These are phyloP conservation scores for Paramecium primaurelia DNA, from an alignment of 73 alveolate species.

Conservation along the genomic window DNA sequence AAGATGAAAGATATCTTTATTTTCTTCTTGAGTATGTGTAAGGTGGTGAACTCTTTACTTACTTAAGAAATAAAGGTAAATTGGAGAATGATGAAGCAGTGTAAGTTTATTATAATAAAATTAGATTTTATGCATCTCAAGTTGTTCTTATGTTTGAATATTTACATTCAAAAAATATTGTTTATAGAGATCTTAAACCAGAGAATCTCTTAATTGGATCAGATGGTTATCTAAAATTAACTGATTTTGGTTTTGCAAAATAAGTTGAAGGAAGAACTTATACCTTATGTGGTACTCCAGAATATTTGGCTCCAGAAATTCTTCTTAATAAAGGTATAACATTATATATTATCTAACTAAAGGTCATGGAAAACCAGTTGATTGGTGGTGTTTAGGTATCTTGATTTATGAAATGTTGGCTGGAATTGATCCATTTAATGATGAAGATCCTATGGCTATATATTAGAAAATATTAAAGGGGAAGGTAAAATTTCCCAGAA, in stretches of 20 bases:
- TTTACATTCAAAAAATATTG: conserved; percentile 91
- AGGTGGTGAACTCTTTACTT: conserved; percentile 97
- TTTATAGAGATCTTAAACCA: conserved; percentile 96
- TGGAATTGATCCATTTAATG: conserved; percentile 93
- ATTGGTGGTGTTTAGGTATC: conserved; percentile 98
- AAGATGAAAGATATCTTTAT: conserved; percentile 88
- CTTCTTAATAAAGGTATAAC: conserved; percentile 74
- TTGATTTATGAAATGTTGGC: conserved; percentile 95
- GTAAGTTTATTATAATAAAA: conserved; percentile 43
- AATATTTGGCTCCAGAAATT: conserved; percentile 98
- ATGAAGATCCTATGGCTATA: conserved; percentile 94
- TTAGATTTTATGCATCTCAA: conserved; percentile 63
- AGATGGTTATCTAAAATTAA: conserved; percentile 96
- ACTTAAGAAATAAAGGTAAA: conserved; percentile 83
- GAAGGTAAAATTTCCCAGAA: conserved; percentile 85
- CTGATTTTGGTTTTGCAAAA: conserved; percentile 99
- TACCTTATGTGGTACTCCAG: conserved; percentile 99
- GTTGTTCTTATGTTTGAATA: conserved; percentile 90
- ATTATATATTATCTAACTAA: neutral
- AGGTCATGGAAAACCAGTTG: conserved; percentile 99
- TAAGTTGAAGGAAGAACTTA: conserved; percentile 95
- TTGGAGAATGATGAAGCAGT: conserved; percentile 73
- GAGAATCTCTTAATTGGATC: conserved; percentile 90
- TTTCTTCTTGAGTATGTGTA: conserved; percentile 89
- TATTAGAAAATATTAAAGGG: conserved; percentile 89